Evolutionary conservation across 768 basidiomycete genomes (phyloP), one percentile per base, ranked within the genome.

Genomic region (Serpula lacrymans): DNA sequence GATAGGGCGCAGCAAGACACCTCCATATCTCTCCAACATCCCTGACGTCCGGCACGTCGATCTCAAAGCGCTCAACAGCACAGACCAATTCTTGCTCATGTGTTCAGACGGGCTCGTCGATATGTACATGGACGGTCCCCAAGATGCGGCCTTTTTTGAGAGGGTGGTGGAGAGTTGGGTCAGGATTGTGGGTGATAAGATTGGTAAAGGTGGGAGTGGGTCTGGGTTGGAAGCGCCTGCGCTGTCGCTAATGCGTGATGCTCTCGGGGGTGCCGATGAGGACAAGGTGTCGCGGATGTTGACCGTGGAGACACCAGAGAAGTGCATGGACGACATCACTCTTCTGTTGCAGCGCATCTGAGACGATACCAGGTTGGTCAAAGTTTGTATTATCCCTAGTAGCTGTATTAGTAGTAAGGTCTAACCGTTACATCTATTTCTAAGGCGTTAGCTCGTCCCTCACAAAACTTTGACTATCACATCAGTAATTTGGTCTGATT

Each of bases 251-350:
- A 51, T 79, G n/a, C 61, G 72, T 2, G 63, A 70, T 27, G 74
- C 61, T 0, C 50, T 79, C 30, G 74, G 75, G 2, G 71, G 69
- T 5, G 55, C 63, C 7, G 68, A 72, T 38, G 37, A 39, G 26
- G 66, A 71, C 28, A 59, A 59, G 29, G 65, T 72, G 12, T 75
- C 73, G 17, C 58, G 65, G 39, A 59, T 65, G 56, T 52, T 80
- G 39, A 77, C 75, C 3, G 68, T 74, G 21, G 75, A 79, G 55
- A 68, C 68, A 57, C 47, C 49, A 18, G 57, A 51, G 27, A 54
- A 64, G 36, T 79, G 77, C 76, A 75, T 79, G 70, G 78, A 80
- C 50, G 78, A 80, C 51, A 77, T 73, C 2, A 79, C 77, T 0
- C 62, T 78, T 13, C 33, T 78, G 5, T 67, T 76, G 5, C 48